phyloP scores from a whole-genome alignment of 495 filamentous ascomycete genomes.

The Chaetomium tenue region DNA sequence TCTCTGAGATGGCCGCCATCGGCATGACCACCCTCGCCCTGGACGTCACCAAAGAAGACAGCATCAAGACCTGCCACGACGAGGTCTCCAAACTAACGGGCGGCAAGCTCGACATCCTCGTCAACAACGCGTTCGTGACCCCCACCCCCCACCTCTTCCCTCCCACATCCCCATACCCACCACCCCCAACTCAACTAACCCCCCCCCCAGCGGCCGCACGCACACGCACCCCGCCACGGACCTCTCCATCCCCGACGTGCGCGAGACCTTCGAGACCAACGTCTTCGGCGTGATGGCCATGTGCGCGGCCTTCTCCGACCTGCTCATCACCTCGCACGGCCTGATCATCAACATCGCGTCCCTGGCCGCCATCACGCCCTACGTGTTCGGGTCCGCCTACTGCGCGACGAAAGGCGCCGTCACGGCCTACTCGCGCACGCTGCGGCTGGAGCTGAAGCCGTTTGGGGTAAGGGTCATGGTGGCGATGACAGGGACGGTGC shows the following conservation, averaged over 20 bases:
- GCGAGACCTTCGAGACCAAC: slow-evolving; percentile 60
- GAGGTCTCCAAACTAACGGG: slow-evolving; percentile 52
- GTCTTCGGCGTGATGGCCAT: slow-evolving; percentile 58
- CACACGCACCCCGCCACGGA: slow-evolving; percentile 56
- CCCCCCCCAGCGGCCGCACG: slow-evolving; percentile 44
- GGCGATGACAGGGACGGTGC: slow-evolving; percentile 52
- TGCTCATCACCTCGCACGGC: slow-evolving; percentile 53
- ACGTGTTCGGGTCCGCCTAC: slow-evolving; percentile 53
- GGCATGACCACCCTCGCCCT: slow-evolving; percentile 51
- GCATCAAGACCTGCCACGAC: slow-evolving; percentile 49
- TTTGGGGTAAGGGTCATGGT: slow-evolving; percentile 56
- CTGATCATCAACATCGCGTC: slow-evolving; percentile 57
- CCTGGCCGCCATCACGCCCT: slow-evolving; percentile 46
- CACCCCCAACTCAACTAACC: no score
- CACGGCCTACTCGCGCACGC: slow-evolving; percentile 48
- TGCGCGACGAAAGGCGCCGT: slow-evolving; percentile 55
- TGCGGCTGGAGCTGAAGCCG: slow-evolving; percentile 55
- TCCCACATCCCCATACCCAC: neutral
- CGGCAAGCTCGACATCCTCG: slow-evolving; percentile 59
- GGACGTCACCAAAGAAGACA: slow-evolving; percentile 52
- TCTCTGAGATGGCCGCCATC: slow-evolving; percentile 44
- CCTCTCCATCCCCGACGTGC: slow-evolving; percentile 50
- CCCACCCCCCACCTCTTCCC: neutral
- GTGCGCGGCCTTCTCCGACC: slow-evolving; percentile 54
- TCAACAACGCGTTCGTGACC: slow-evolving; percentile 61